phyloP scores from a whole-genome alignment of 306 rosid species.

The Sophora flavescens region DNA sequence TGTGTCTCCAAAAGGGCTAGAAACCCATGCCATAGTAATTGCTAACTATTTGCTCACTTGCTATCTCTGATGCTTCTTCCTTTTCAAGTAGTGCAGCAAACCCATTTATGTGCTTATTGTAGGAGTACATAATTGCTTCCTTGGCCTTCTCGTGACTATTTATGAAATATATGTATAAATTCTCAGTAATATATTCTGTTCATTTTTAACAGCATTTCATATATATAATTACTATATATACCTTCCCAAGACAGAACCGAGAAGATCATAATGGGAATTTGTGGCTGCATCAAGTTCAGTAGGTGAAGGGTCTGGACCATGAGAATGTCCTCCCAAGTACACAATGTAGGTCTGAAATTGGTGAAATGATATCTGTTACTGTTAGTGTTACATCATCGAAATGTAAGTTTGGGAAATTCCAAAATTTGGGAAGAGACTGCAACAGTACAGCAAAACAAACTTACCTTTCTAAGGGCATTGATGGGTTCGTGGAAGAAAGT shows the following conservation, averaged over 20 bases:
- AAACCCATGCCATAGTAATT: neutral
- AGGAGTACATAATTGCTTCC: conserved; percentile 56
- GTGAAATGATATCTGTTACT: neutral
- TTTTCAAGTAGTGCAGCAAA: conserved; percentile 72
- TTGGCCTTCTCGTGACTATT: conserved; percentile 17
- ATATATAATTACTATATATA: neutral
- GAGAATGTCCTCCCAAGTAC: conserved; percentile 44
- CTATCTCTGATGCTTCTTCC: conserved; percentile 52
- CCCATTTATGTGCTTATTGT: conserved; percentile 66
- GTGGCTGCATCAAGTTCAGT: conserved; percentile 39
- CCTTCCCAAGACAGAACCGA: conserved; percentile 48
- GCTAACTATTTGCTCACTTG: conserved; percentile 57
- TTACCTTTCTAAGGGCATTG: conserved; percentile 47
- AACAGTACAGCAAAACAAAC: neutral
- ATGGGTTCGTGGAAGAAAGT: conserved; percentile 22
- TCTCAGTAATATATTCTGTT: neutral
- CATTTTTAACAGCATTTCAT: neutral
- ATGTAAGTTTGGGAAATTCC: neutral
- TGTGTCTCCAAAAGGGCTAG: neutral
- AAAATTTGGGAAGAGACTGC: too few relatives aligned
- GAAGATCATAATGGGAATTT: conserved; percentile 37
- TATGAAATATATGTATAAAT: neutral
- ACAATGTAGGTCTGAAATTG: conserved; percentile 38
- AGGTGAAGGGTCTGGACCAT: conserved; percentile 41
- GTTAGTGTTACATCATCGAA: neutral